Evolutionary conservation across 2,329 filamentous ascomycete species (phyloP), one percentile per base, ranked within the genome.

Genomic region (Dendryphion nanum): DNA sequence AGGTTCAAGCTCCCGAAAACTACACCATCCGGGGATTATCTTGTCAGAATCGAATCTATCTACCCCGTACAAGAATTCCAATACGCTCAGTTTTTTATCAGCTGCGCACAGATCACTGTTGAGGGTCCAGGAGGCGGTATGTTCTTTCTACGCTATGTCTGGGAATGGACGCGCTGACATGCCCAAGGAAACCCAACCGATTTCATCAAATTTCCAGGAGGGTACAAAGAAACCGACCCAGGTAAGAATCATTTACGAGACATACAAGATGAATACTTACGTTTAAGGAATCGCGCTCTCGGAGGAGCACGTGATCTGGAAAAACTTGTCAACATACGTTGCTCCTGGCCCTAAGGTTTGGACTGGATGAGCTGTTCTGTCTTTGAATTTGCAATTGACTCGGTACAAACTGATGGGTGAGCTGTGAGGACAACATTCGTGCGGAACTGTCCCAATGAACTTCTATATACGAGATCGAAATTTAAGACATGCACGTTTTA

Each of bases 81-180:
- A 8, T 8, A n/a, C 23, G n/a, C n/a, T 8, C 23, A 26, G n/a
- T 26, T 26, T n/a, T 26, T 8, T n/a, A 26, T n/a, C n/a, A 26
- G n/a, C 23, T 26, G 23, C 23, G 23, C 23, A 8, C 23, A 26
- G 23, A 8, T 26, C 23, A 26, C 8, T n/a, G n/a, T 26, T n/a
- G n/a, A 8, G n/a, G 23, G 23, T 26, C 23, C 23, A 26, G 23
- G 23, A 26, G 23, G 23, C 8, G 23, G 23, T 26, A 26, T n/a
- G 23, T n/a, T n/a, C 8, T n/a, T 26, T 26, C 23, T 26, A 26
- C 23, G 23, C n/a, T 26, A n/a, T n/a, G n/a, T n/a, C n/a, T n/a
- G 23, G 23, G n/a, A n/a, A 26, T 38, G 37, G 21, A 8, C 23
- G 34, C 42, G 45, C 23, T 26, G n/a, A 26, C n/a, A 8, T 26